Percentiles rank a stretch among this genome's conserved stretches.
phyloP scores from a whole-genome alignment of 495 filamentous ascomycete species.

The Cryomyces minteri region DNA sequence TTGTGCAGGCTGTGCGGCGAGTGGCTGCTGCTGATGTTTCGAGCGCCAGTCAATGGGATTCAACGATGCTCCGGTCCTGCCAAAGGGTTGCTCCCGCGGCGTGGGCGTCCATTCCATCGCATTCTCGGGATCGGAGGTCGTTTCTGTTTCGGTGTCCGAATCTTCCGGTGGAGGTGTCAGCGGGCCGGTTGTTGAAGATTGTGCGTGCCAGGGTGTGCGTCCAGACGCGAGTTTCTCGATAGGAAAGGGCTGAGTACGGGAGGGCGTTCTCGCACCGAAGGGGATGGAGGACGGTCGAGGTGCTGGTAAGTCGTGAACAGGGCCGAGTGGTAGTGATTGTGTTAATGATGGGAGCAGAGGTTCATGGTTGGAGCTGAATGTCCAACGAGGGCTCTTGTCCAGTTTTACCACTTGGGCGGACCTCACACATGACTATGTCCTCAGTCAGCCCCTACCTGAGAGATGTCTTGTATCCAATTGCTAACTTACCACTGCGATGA shows the following conservation, averaged over 20 bases:
- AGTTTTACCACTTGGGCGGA: slow-evolving; percentile 6
- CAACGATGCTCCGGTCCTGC: not conserved
- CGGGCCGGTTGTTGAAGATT: not conserved
- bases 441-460: too few species aligned
- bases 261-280: not conserved
- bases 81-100: not conserved
- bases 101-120: slow-evolving; percentile 78
- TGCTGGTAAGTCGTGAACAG: too few species aligned
- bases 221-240: not conserved
- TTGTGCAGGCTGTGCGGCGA: too few species aligned
- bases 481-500: slow-evolving; percentile 7
- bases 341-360: too few species aligned
- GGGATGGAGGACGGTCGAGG: not conserved
- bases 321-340: too few species aligned
- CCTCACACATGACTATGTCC: not conserved
- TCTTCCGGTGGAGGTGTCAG: slow-evolving; percentile 2
- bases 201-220: not conserved
- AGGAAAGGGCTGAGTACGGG: not conserved
- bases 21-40: slow-evolving; percentile 5
- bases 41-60: not conserved
- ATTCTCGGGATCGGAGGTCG: slow-evolving; percentile 14
- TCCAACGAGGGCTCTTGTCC: slow-evolving; percentile 14
- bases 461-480: too few species aligned
- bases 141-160: not conserved
- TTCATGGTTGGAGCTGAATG: not conserved